A percentile compares a stretch with the other conserved stretches of the same genome.
Conservation (phyloP, 345 rosid species). For the Garcia nutans region DNA sequence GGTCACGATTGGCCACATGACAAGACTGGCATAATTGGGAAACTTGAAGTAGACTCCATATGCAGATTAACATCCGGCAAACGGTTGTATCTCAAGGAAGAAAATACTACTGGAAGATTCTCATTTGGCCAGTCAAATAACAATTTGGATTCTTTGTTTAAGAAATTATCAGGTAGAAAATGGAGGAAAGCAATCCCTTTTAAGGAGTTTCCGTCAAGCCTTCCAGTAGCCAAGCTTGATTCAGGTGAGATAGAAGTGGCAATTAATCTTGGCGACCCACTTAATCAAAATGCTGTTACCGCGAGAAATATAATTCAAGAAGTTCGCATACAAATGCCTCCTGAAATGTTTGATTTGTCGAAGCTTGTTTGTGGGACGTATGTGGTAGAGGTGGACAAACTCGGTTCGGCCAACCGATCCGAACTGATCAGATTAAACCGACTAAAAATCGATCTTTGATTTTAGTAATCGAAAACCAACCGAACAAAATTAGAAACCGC, state of each 20-base stretch:
- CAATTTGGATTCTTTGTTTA: constrained; percentile 42
- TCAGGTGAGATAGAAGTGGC: constrained; percentile 56
- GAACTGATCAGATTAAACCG: too few relatives aligned
- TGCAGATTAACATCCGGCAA: constrained; percentile 60
- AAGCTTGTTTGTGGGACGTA: constrained; percentile 83
- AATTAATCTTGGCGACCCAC: constrained; percentile 43
- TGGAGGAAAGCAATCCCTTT: constrained; percentile 77
- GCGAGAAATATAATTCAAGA: constrained; percentile 60
- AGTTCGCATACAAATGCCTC: constrained; percentile 69
- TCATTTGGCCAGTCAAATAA: constrained; percentile 43
- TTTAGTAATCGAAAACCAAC: too few relatives aligned
- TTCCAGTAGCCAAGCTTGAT: constrained; percentile 72
- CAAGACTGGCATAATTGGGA: constrained; percentile 60
- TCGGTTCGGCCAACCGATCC: too few relatives aligned
- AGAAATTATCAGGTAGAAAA: constrained; percentile 56
- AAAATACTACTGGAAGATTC: constrained; percentile 43
- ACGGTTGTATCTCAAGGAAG: constrained; percentile 74
- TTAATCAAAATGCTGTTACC: constrained; percentile 39
- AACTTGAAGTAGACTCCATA: constrained; percentile 53
- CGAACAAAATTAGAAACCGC: too few relatives aligned
- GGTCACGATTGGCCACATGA: constrained; percentile 75
- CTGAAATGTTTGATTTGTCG: constrained; percentile 81
- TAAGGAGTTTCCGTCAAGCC: constrained; percentile 80
- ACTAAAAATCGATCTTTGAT: too few relatives aligned
- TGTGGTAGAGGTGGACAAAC: too few relatives aligned